Evolutionary conservation across 495 filamentous ascomycete genomes (phyloP).

Genomic region (Hypoxylon trugodes): DNA sequence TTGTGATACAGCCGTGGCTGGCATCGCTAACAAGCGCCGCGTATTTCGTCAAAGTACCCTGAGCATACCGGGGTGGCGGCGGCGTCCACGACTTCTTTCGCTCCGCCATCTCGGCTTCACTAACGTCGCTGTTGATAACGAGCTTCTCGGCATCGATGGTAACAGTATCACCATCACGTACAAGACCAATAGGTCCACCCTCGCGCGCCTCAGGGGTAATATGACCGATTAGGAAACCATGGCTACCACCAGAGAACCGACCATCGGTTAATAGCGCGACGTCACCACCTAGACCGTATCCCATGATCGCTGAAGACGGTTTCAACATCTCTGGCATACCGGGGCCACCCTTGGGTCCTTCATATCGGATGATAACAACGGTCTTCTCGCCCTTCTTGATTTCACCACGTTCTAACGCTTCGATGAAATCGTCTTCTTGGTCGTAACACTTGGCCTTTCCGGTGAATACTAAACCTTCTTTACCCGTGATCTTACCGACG

Average conservation of each 20-base stretch:
- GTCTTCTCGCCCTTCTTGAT: slow-evolving; percentile 98
- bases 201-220: slow-evolving; percentile 76
- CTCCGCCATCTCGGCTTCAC: slow-evolving; percentile 68
- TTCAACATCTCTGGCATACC: slow-evolving; percentile 93
- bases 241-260: slow-evolving; percentile 77
- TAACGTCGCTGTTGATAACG: slow-evolving; percentile 67
- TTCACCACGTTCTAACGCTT: slow-evolving; percentile 77
- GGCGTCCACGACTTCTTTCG: slow-evolving; percentile 71
- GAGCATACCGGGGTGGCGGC: slow-evolving; percentile 71
- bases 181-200: slow-evolving; percentile 74
- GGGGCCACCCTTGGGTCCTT: slow-evolving; percentile 82
- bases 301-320: slow-evolving; percentile 84
- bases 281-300: slow-evolving; percentile 81
- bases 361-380: slow-evolving; percentile 96
- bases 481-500: slow-evolving; percentile 98
- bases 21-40: slow-evolving; percentile 74
- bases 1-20: slow-evolving; percentile 83
- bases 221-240: slow-evolving; percentile 83
- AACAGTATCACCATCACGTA: slow-evolving; percentile 73
- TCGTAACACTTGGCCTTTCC: slow-evolving; percentile 91
- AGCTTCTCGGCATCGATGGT: slow-evolving; percentile 75
- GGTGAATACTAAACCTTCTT: slow-evolving; percentile 89
- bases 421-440: slow-evolving; percentile 81
- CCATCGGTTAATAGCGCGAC: slow-evolving; percentile 84
- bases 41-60: slow-evolving; percentile 83